Conservation (phyloP, 306 rosid genomes). For the Psophocarpus tetragonolobus region DNA sequence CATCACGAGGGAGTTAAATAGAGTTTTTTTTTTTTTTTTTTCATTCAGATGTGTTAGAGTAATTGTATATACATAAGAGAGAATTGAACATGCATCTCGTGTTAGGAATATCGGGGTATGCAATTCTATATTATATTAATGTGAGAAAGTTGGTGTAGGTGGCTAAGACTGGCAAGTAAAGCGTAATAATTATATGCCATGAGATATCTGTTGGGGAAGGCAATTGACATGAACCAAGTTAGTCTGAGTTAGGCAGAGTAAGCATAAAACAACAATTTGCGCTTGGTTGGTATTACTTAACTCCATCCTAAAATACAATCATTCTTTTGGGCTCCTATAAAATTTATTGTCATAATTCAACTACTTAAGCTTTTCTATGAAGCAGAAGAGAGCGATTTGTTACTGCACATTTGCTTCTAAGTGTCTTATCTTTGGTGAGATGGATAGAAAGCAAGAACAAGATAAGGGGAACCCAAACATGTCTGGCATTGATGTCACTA, state of each 20-base stretch:
- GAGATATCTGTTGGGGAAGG: constrained; percentile 54
- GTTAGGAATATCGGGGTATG: not conserved
- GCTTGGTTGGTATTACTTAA: constrained; percentile 61
- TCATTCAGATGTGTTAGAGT: not conserved
- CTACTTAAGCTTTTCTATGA: constrained; percentile 51
- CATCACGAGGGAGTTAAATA: not conserved
- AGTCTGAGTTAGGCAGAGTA: constrained; percentile 55
- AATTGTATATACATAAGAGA: not conserved
- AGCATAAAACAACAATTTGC: constrained; percentile 28
- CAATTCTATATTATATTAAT: not conserved
- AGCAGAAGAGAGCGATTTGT: constrained; percentile 28
- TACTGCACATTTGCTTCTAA: constrained; percentile 13
- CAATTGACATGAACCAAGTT: constrained; percentile 61
- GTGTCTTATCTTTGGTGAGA: constrained; percentile 31
- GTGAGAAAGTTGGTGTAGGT: constrained; percentile 31
- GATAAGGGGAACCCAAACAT: constrained; percentile 47
- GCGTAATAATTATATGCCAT: constrained; percentile 37
- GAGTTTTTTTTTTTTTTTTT: not conserved
- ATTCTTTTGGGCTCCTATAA: constrained; percentile 56
- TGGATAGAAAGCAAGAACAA: constrained; percentile 60
- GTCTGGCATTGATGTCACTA: constrained; percentile 50
- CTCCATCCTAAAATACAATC: constrained; percentile 60
- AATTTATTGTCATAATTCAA: constrained; percentile 39
- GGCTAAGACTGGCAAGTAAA: constrained; percentile 31
- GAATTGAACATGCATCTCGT: not conserved